A percentile compares a stretch with the other conserved stretches of the same genome.
Evolutionary conservation across 78 protist species (phyloP).

Genomic region (Polysphondylium violaceum): DNA sequence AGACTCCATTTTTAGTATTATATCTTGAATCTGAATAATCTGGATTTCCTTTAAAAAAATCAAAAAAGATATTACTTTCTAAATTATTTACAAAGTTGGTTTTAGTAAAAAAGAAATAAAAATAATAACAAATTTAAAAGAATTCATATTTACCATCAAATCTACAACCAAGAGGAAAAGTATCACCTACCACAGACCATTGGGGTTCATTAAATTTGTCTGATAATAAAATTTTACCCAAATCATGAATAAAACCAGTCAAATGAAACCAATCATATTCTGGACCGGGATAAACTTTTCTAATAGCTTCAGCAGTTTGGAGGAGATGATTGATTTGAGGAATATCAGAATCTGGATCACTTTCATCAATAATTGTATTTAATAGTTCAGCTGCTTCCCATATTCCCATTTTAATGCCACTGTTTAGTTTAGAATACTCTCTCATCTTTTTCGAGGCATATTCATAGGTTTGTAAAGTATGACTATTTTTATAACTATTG

Average conservation of each 20-base stretch:
- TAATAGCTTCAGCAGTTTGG: conserved; percentile 93
- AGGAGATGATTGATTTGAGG: conserved; percentile 88
- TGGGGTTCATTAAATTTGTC: conserved; percentile 86
- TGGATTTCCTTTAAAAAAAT: conserved; percentile 73
- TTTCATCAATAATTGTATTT: conserved; percentile 76
- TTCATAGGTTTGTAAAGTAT: conserved; percentile 69
- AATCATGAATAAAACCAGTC: conserved; percentile 92
- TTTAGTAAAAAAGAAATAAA: background rate
- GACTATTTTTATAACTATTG: conserved; percentile 58
- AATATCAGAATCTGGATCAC: conserved; percentile 89
- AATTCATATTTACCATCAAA: conserved; percentile 39
- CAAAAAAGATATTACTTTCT: conserved; percentile 80
- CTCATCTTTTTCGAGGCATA: conserved; percentile 18
- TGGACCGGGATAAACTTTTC: conserved; percentile 79
- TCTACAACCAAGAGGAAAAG: conserved; percentile 92
- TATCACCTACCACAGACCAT: conserved; percentile 95
- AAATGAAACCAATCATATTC: conserved; percentile 92
- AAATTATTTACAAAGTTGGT: background rate
- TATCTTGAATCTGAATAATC: conserved; percentile 75
- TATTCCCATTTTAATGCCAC: conserved; percentile 45
- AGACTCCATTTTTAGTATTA: conserved; percentile 85
- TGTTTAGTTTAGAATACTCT: background rate
- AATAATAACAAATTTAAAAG: background rate
- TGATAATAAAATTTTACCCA: conserved; percentile 87
- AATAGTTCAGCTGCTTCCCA: conserved; percentile 82